Evolutionary conservation across 164 flowering plant species (phyloP), one percentile per base, ranked within the genome.

Genomic region (Buxus sempervirens): DNA sequence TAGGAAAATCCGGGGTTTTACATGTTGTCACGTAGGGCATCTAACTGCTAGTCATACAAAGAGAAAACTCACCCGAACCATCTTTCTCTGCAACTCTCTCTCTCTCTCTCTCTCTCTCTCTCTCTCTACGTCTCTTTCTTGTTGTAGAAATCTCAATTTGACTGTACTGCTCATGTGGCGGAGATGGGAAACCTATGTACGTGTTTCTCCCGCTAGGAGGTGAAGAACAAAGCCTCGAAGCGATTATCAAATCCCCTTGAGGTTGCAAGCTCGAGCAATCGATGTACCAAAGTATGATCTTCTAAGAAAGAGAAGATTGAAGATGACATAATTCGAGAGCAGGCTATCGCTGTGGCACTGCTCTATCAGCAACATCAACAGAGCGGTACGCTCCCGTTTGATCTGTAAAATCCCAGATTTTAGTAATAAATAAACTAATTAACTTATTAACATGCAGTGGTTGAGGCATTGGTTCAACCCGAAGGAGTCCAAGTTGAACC

Each of bases 271-370:
- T 61, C 82, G 27, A 84, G 90, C 73, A 77, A 66, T 59, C 77
- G 92, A 27, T 90, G 89, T 89, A 69, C 73, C 56, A 79, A 86
- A 70, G 76, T 76, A 45, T 82, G 91, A 69, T 84, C 91, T 16
- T 76, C 89, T 2, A 75, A 78, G 9, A 83, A 65, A 32, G 83
- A 83, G 38, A 83, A 77, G 69, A 25, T 75, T 55, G 90, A 83
- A 20, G 95, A 87, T 51, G 48, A 84, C 0, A 19, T 84, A 24
- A 77, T 86, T 38, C 88, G 82, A 24, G 88, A 89, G 59, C 94
- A 81, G 56, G 95, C 91, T 5, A 63, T 87, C 19, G 91, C 97
- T 23, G 91, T 94, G 9, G 93, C 94, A 18, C 75, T 85, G 15
- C 78, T 90, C 6, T 76, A 84, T 64, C 76, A 79, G 72, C 90